phyloP scores from a whole-genome alignment of 2,329 filamentous ascomycete species.

The Myriosclerotinia duriaeana region DNA sequence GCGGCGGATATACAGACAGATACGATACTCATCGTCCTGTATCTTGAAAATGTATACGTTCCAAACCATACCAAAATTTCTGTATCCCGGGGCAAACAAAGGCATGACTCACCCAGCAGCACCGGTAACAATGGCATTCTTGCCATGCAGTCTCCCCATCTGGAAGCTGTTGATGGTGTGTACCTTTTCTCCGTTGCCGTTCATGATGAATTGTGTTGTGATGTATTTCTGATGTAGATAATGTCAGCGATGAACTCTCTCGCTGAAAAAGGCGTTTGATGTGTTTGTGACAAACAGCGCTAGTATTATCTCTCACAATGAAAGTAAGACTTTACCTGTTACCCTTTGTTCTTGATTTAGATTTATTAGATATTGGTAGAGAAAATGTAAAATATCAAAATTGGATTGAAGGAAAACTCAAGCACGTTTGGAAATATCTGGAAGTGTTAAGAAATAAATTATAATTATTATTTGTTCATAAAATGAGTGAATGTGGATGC shows the following conservation, averaged over 20 bases:
- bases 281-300: not conserved
- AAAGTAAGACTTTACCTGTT: not conserved
- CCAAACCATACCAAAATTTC: not conserved
- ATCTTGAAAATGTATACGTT: no score
- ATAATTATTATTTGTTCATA: not conserved
- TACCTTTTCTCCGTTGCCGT: conserved; percentile 23
- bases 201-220: conserved; percentile 26
- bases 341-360: conserved; percentile 14
- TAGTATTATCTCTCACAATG: not conserved
- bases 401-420: not conserved
- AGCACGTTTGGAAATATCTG: not conserved
- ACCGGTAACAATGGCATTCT: conserved; percentile 59
- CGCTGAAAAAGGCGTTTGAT: not conserved
- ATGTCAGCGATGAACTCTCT: not conserved
- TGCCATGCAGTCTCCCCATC: conserved; percentile 42
- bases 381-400: not conserved
- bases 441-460: not conserved
- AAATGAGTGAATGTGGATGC: conserved; percentile 7
- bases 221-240: not conserved
- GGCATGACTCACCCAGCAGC: conserved; percentile 61
- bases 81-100: not conserved
- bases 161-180: conserved; percentile 41
- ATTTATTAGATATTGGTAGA: not conserved
- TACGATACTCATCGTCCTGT: not conserved
- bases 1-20: no score